phyloP scores from a whole-genome alignment of 2,329 filamentous ascomycete genomes.

The Penicillium hordei region DNA sequence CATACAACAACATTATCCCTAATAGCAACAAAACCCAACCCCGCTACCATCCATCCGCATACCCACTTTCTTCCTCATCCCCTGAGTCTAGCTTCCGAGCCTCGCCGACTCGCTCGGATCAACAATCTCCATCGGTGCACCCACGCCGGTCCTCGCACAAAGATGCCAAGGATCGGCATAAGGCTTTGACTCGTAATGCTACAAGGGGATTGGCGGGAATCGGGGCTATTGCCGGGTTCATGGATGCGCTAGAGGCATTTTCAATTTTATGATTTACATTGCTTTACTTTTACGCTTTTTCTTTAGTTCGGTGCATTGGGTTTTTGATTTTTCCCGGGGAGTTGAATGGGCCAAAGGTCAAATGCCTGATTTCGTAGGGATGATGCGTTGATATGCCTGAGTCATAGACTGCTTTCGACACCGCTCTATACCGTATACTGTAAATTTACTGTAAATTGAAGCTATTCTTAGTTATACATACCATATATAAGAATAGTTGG shows the following conservation, averaged over 20 bases:
- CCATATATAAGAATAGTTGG: too few relatives aligned
- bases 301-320: neutral
- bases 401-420: too few relatives aligned
- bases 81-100: slow-evolving; percentile 18
- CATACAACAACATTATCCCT: slow-evolving; percentile 12
- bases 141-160: slow-evolving; percentile 19
- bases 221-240: slow-evolving; percentile 40
- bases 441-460: too few relatives aligned
- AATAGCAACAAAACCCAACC: slow-evolving; percentile 12
- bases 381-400: too few relatives aligned
- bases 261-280: slow-evolving; percentile 14
- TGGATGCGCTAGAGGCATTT: slow-evolving; percentile 43
- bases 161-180: slow-evolving; percentile 27
- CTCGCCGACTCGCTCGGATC: slow-evolving; percentile 18
- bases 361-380: too few relatives aligned
- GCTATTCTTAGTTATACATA: too few relatives aligned
- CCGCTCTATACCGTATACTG: too few relatives aligned
- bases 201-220: slow-evolving; percentile 38
- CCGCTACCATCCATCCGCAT: slow-evolving; percentile 14
- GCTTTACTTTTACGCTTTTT: neutral
- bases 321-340: neutral
- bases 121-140: slow-evolving; percentile 17
- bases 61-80: slow-evolving; percentile 22
- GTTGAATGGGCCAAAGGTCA: neutral
- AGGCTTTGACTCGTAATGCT: slow-evolving; percentile 34